Conservation (phyloP, 176 grass and related monocot genomes). For the Alloteropsis semialata region DNA sequence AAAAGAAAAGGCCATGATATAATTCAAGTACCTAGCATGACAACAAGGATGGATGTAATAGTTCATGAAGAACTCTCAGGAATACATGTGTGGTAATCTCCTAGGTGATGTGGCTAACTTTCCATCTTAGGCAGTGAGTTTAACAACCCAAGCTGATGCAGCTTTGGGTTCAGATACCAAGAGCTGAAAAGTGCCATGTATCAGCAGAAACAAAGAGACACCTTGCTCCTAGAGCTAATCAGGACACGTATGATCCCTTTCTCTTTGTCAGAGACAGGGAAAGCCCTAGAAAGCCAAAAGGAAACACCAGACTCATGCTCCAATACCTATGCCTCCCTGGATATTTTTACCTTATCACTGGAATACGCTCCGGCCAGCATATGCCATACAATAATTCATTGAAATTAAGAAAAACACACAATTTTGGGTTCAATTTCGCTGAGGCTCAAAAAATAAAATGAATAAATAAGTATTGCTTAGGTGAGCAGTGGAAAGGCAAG, state of each 20-base stretch:
- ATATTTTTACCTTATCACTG: background rate
- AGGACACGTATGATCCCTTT: conserved; percentile 34
- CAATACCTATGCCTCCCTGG: conserved; percentile 25
- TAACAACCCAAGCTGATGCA: background rate
- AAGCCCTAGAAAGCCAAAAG: conserved; percentile 28
- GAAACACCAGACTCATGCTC: conserved; percentile 28
- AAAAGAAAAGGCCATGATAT: too few relatives aligned
- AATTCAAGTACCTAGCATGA: background rate
- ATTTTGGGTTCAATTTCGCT: background rate
- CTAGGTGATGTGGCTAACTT: conserved; percentile 9
- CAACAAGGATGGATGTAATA: conserved; percentile 10
- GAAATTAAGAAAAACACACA: background rate
- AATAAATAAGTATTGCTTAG: background rate
- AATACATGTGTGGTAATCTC: conserved; percentile 6
- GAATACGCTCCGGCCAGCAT: background rate
- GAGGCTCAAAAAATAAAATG: background rate
- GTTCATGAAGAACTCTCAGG: conserved; percentile 11
- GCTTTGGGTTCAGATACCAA: conserved; percentile 16
- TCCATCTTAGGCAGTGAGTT: conserved; percentile 5
- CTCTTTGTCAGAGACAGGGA: background rate
- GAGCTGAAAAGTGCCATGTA: conserved; percentile 14
- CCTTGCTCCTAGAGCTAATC: conserved; percentile 5
- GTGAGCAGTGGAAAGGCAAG: background rate
- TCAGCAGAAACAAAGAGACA: conserved; percentile 5
- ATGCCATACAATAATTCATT: background rate